These are phyloP conservation scores for Suillus alpinus DNA, from an alignment of 768 basidiomycete species.

Conservation along the genomic window DNA sequence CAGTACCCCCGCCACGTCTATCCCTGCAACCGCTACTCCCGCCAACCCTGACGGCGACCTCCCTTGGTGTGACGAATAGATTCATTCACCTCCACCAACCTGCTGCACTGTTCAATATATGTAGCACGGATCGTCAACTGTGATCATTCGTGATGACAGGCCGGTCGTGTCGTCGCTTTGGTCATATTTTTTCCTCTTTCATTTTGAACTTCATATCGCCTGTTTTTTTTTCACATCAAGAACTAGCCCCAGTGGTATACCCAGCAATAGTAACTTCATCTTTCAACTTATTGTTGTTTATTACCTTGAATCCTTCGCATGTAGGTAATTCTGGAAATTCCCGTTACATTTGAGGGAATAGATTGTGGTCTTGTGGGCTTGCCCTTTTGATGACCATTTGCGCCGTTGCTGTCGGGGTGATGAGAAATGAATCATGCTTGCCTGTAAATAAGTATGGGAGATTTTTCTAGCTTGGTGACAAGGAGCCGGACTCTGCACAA, in stretches of 20 bases:
- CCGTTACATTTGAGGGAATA: conserved; percentile 21
- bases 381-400: background rate
- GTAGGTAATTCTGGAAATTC: conserved; percentile 26
- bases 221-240: conserved; percentile 1
- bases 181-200: background rate
- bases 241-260: conserved; percentile 21
- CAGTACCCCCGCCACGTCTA: conserved; percentile 19
- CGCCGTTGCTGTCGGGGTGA: background rate
- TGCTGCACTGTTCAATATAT: background rate
- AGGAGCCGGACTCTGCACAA: background rate
- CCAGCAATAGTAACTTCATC: conserved; percentile 13
- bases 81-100: background rate
- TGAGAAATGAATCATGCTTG: background rate
- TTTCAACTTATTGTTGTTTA: conserved; percentile 6
- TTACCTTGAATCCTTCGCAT: conserved; percentile 13
- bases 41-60: conserved; percentile 37
- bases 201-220: background rate
- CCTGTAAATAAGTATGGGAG: background rate
- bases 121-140: conserved; percentile 11
- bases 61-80: conserved; percentile 49
- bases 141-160: conserved; percentile 19
- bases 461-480: background rate
- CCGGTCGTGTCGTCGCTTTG: conserved; percentile 24
- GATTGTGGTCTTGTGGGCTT: conserved; percentile 16
- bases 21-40: conserved; percentile 33